These are phyloP conservation scores for Mentha longifolia DNA, from an alignment of 257 asterid species.

Conservation along the genomic window DNA sequence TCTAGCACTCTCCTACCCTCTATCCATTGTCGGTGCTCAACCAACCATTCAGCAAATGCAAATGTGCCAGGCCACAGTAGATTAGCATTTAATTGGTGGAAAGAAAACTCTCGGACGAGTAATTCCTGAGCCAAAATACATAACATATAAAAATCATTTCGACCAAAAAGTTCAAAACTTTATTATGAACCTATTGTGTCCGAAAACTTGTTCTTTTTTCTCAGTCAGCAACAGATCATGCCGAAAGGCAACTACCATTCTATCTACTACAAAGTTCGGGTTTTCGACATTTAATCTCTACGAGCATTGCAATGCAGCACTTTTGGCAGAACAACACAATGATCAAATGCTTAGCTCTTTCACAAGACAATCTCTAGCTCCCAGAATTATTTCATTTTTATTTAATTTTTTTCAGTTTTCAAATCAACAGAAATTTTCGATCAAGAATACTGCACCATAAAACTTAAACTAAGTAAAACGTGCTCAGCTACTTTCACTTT, in stretches of 20 bases:
- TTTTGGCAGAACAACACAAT: background rate
- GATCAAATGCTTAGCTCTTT: slow-evolving; percentile 12
- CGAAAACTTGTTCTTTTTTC: background rate
- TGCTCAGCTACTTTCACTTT: background rate
- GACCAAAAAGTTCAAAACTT: background rate
- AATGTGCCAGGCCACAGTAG: slow-evolving; percentile 97
- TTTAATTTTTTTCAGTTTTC: background rate
- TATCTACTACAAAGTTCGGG: background rate
- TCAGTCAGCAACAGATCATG: slow-evolving; percentile 16
- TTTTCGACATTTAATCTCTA: background rate
- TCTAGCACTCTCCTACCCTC: slow-evolving; percentile 73
- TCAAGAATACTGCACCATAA: background rate
- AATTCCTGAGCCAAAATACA: slow-evolving; percentile 61
- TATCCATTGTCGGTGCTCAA: slow-evolving; percentile 56
- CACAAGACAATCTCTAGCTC: slow-evolving; percentile 16
- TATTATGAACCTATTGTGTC: background rate
- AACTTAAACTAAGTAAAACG: background rate
- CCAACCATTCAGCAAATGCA: slow-evolving; percentile 89
- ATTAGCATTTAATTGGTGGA: slow-evolving; percentile 92
- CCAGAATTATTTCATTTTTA: background rate
- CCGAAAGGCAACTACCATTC: background rate
- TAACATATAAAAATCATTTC: slow-evolving; percentile 7
- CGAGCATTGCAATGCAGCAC: slow-evolving; percentile 8
- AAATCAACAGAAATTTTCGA: background rate
- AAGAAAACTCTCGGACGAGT: slow-evolving; percentile 77